phyloP scores from a whole-genome alignment of 768 basidiomycete species.

The Serendipita indica region DNA sequence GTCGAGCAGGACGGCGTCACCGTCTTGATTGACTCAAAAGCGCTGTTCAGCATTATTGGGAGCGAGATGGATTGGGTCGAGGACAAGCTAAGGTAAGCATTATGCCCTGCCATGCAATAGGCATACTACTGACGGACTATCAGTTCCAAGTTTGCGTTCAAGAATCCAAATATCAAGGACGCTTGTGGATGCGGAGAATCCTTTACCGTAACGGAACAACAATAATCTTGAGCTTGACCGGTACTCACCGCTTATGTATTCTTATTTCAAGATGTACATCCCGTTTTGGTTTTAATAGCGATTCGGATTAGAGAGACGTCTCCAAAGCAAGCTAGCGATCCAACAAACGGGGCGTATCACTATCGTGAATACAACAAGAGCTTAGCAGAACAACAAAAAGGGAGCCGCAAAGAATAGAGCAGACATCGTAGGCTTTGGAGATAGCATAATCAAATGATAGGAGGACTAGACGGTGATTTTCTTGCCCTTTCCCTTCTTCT shows the following conservation, averaged over 20 bases:
- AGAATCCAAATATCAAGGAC: constrained; percentile 89
- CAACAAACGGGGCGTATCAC: too few relatives aligned
- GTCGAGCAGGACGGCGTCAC: constrained; percentile 90
- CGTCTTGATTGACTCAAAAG: constrained; percentile 92
- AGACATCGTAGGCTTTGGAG: too few relatives aligned
- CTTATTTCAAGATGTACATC: too few relatives aligned
- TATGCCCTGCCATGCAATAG: constrained; percentile 12
- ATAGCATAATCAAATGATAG: neutral
- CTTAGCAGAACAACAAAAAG: neutral
- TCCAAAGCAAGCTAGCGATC: too few relatives aligned
- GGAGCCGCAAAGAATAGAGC: neutral
- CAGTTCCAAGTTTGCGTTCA: constrained; percentile 69
- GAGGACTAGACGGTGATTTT: constrained; percentile 25
- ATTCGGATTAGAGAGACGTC: too few relatives aligned
- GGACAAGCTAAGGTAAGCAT: constrained; percentile 65
- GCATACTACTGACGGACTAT: neutral
- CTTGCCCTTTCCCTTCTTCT: constrained; percentile 77
- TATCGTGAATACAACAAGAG: neutral
- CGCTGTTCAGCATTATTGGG: constrained; percentile 93
- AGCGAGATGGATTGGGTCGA: constrained; percentile 99
- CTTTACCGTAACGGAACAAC: constrained; percentile 40
- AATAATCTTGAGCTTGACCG: neutral
- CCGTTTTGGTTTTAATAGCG: too few relatives aligned
- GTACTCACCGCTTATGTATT: neutral
- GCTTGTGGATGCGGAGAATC: constrained; percentile 93